Evolutionary conservation across 2,329 filamentous ascomycete genomes (phyloP).

Genomic region (Penicillium brevicompactum): DNA sequence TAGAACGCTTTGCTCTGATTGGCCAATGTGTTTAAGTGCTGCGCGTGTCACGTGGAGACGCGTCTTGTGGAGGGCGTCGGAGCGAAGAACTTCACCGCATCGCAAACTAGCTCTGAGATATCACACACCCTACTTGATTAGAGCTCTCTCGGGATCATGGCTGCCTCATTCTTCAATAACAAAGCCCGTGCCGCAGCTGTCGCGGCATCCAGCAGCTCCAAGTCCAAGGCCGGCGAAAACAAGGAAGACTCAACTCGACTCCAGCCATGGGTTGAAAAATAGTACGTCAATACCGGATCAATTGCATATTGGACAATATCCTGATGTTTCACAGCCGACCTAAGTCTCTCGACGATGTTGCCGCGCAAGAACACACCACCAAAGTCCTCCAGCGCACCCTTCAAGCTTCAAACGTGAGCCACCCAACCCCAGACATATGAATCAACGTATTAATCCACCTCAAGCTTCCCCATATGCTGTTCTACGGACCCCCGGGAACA

Average conservation of each 20-base stretch:
- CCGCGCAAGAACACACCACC: slow-evolving; percentile 95
- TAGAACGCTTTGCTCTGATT: slow-evolving; percentile 12
- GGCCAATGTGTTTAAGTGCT: slow-evolving; percentile 22
- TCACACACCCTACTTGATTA: background rate
- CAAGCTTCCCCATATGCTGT: slow-evolving; percentile 95
- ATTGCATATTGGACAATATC: background rate
- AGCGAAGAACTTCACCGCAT: slow-evolving; percentile 10
- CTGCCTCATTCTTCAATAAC: slow-evolving; percentile 94
- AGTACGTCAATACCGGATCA: slow-evolving; percentile 57
- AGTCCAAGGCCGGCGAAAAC: slow-evolving; percentile 65
- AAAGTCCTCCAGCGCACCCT: slow-evolving; percentile 89
- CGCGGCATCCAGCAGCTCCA: slow-evolving; percentile 69
- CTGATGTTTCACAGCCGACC: slow-evolving; percentile 67
- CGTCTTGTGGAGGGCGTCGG: slow-evolving; percentile 27
- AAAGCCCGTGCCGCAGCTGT: slow-evolving; percentile 77
- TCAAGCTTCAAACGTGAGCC: slow-evolving; percentile 81
- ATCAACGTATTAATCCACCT: slow-evolving; percentile 2
- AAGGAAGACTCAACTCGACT: slow-evolving; percentile 65
- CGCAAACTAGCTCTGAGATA: slow-evolving; percentile 1
- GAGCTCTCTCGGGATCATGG: slow-evolving; percentile 30
- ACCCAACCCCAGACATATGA: background rate
- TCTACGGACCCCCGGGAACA: slow-evolving; percentile 96
- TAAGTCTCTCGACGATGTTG: slow-evolving; percentile 90
- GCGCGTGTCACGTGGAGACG: slow-evolving; percentile 40
- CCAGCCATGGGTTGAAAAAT: slow-evolving; percentile 99